A percentile compares a stretch with the other conserved stretches of the same genome.
Evolutionary conservation across 2,329 filamentous ascomycete genomes (phyloP).

Genomic region (Lecanicillium sp.): DNA sequence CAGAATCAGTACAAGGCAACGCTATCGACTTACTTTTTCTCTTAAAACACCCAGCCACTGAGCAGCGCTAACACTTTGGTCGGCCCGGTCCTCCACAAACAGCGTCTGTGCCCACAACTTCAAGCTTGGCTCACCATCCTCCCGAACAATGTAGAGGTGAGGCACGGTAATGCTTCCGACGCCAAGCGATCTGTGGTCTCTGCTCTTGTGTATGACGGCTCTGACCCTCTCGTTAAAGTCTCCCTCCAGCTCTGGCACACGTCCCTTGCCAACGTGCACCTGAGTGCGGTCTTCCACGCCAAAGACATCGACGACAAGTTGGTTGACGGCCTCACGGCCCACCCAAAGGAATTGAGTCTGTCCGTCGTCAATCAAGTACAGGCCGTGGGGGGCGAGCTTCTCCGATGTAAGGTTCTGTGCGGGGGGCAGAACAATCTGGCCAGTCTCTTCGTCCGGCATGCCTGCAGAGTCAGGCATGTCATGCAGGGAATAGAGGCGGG

Average conservation of each 20-base stretch:
- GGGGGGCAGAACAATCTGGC: conserved; percentile 82
- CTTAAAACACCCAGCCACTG: conserved; percentile 89
- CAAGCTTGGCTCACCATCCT: conserved; percentile 91
- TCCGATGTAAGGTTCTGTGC: conserved; percentile 82
- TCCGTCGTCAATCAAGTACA: conserved; percentile 95
- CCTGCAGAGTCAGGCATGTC: conserved; percentile 96
- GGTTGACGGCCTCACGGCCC: conserved; percentile 84
- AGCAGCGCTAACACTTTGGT: conserved; percentile 84
- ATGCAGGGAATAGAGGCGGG: conserved; percentile 76
- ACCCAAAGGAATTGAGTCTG: conserved; percentile 98
- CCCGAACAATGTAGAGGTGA: conserved; percentile 85
- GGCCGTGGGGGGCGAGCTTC: conserved; percentile 76
- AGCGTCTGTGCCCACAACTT: conserved; percentile 96
- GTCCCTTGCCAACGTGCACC: conserved; percentile 84
- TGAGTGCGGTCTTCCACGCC: conserved; percentile 75
- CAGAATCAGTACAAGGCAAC: not conserved
- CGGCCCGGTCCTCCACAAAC: conserved; percentile 87
- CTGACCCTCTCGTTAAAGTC: conserved; percentile 95
- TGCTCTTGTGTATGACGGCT: conserved; percentile 84
- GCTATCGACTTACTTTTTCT: conserved; percentile 74
- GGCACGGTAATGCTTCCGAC: conserved; percentile 91
- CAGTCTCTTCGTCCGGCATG: conserved; percentile 74
- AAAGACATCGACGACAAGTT: conserved; percentile 84
- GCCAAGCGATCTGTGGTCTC: conserved; percentile 76
- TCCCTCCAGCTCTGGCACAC: conserved; percentile 79